A percentile compares a stretch with the other conserved stretches of the same genome.
Evolutionary conservation across 2,329 filamentous ascomycete genomes (phyloP).

Genomic region (Hortaea werneckii): DNA sequence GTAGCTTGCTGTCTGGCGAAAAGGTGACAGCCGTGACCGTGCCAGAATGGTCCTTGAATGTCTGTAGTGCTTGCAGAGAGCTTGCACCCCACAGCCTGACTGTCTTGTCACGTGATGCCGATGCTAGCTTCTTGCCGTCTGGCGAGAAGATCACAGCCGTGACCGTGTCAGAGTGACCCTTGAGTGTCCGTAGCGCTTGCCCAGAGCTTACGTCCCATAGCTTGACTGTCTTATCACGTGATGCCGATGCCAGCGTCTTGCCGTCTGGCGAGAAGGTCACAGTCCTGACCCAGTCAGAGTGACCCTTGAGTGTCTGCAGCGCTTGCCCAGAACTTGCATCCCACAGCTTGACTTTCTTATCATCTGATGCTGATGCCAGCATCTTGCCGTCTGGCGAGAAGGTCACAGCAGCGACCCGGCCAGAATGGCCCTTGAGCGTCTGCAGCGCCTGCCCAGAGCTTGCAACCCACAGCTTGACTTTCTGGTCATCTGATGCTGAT

Average conservation of each 20-base stretch:
- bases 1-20: too few species aligned
- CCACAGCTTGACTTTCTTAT: slow-evolving; percentile 90
- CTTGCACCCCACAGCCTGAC: too few species aligned
- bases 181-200: slow-evolving; percentile 79
- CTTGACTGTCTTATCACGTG: slow-evolving; percentile 92
- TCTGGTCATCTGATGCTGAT: too few species aligned
- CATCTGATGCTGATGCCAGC: slow-evolving; percentile 92
- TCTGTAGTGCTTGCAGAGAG: too few species aligned
- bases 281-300: slow-evolving; percentile 92
- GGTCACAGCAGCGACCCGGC: slow-evolving; percentile 91
- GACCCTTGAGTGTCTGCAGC: slow-evolving; percentile 81
- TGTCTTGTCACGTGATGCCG: too few species aligned
- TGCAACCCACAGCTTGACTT: too few species aligned
- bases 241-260: slow-evolving; percentile 70
- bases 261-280: slow-evolving; percentile 65
- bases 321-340: slow-evolving; percentile 68
- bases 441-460: too few species aligned
- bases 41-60: too few species aligned
- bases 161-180: slow-evolving; percentile 87
- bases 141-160: slow-evolving; percentile 93
- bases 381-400: slow-evolving; percentile 95
- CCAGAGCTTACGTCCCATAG: slow-evolving; percentile 89
- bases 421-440: slow-evolving; percentile 71
- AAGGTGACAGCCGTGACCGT: too few species aligned
- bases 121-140: slow-evolving; percentile 39